Evolutionary conservation across 345 rosid genomes (phyloP).

Genomic region (Hibiscus tridactylites): DNA sequence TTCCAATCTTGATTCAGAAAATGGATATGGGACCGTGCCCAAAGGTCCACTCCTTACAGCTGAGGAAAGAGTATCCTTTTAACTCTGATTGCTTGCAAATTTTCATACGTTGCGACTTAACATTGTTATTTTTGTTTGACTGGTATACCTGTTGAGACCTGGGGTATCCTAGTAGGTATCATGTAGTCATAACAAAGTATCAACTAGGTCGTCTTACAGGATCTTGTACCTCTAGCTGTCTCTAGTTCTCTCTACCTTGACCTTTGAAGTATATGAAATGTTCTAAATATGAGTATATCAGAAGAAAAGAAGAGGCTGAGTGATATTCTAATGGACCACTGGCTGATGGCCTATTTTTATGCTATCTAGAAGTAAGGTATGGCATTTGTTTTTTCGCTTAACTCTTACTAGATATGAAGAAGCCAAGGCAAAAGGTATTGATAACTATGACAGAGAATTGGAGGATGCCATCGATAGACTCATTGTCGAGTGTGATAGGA

Average conservation of each 20-base stretch:
- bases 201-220: not conserved
- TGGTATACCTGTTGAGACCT: not conserved
- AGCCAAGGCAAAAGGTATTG: constrained; percentile 71
- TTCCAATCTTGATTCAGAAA: constrained; percentile 44
- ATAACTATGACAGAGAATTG: constrained; percentile 85
- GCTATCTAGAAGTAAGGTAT: not conserved
- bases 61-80: constrained; percentile 92
- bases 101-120: not conserved
- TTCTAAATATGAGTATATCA: no score
- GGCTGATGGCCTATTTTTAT: not conserved
- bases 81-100: not conserved
- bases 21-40: constrained; percentile 99
- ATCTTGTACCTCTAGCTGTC: not conserved
- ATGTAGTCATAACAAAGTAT: not conserved
- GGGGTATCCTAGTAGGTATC: not conserved
- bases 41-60: constrained; percentile 92
- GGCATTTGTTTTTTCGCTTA: constrained; percentile 16
- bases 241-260: not conserved
- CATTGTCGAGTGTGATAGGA: constrained; percentile 94
- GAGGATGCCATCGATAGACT: constrained; percentile 95
- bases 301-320: not conserved
- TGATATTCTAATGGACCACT: not conserved
- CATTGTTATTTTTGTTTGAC: not conserved
- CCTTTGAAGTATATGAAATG: not conserved
- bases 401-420: constrained; percentile 66